These are phyloP conservation scores for Rutidosis leptorrhynchoides DNA, from an alignment of 129 eudicot genomes.

Conservation along the genomic window DNA sequence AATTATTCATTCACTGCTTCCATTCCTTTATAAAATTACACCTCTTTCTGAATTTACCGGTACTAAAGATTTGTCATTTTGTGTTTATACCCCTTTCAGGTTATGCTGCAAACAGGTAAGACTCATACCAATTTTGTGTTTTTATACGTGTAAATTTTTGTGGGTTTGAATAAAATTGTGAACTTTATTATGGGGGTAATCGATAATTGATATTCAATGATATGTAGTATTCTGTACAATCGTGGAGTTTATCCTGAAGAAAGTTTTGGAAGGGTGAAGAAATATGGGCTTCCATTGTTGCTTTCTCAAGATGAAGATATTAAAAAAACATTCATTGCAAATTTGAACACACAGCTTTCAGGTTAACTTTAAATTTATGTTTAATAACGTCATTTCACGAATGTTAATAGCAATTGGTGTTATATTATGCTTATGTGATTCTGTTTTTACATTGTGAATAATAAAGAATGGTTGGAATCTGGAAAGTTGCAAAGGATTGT, in stretches of 20 bases:
- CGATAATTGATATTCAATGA: neutral
- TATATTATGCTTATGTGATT: neutral
- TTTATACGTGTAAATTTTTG: neutral
- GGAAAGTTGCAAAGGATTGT: conserved; percentile 92
- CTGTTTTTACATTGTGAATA: neutral
- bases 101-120: conserved; percentile 92
- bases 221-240: conserved; percentile 76
- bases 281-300: conserved; percentile 90
- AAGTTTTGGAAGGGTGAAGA: conserved; percentile 85
- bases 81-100: conserved; percentile 45
- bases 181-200: conserved; percentile 6
- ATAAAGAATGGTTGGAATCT: conserved; percentile 85
- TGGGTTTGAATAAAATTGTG: conserved; percentile 1
- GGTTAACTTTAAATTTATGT: conserved; percentile 37
- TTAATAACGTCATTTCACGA: neutral
- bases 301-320: conserved; percentile 95
- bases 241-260: conserved; percentile 92
- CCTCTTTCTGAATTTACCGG: neutral
- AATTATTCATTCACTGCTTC: neutral
- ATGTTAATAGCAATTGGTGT: neutral
- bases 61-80: neutral
- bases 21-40: neutral
- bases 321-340: conserved; percentile 77
- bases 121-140: conserved; percentile 2
- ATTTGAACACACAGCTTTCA: conserved; percentile 76